phyloP scores from a whole-genome alignment of 2,329 filamentous ascomycete species.

The Colletotrichum sp. region DNA sequence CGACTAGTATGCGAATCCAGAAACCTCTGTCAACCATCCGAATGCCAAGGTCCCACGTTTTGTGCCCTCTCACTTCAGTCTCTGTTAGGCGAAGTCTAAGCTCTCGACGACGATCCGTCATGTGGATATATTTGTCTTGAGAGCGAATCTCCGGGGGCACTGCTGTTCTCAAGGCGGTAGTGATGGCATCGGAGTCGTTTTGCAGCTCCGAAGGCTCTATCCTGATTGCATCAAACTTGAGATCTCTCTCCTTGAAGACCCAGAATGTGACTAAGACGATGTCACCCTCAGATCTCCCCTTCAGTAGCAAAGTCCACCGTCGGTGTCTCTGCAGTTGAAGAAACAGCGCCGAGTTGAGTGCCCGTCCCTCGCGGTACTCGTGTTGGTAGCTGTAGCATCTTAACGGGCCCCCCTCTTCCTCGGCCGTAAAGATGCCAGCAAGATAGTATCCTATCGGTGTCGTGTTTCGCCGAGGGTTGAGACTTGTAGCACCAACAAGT shows the following conservation, averaged over 20 bases:
- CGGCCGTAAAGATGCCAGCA: not conserved
- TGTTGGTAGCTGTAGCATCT: constrained; percentile 1
- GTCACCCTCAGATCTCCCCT: not conserved
- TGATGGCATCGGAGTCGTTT: not conserved
- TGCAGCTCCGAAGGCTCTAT: not conserved
- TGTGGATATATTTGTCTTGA: not conserved
- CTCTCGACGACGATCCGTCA: not conserved
- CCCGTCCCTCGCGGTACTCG: not conserved
- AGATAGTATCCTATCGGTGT: not conserved
- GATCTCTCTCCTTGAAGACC: not conserved
- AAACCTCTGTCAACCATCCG: not conserved
- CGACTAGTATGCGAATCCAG: not conserved
- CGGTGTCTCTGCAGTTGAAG: not conserved
- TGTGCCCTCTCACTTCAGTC: not conserved
- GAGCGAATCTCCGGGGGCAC: not conserved
- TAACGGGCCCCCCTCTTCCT: not conserved
- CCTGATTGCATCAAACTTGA: not conserved
- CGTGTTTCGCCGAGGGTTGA: not conserved
- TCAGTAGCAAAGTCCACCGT: not conserved
- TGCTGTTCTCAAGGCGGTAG: not conserved
- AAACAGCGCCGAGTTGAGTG: not conserved
- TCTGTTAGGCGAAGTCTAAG: not conserved
- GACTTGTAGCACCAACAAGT: not conserved
- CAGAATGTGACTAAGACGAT: not conserved
- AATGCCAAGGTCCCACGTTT: not conserved